Evolutionary conservation across 495 filamentous ascomycete genomes (phyloP), one percentile per base, ranked within the genome.

Genomic region (Neurospora sp.): DNA sequence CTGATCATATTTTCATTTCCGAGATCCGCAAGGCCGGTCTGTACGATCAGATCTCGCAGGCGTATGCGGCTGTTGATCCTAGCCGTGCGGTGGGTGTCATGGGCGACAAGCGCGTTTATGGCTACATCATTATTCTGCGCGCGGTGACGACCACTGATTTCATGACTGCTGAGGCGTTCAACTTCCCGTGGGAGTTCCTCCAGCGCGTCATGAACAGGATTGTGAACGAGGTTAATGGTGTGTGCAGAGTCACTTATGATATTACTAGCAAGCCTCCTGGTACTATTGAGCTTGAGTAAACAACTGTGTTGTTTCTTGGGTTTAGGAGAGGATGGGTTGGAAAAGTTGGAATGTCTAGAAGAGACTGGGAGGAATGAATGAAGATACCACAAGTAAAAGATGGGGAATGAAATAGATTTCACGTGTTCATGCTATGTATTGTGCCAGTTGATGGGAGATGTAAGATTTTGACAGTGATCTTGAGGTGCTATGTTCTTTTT

Each of bases 1-100:
- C 96, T 3, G 96, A 98, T 80, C 81, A 92, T 74, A 93, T 93
- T 78, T 99, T 95, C 84, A 96, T 98, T 77, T 85, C 88, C 71
- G 92, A 92, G 88, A 97, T 99, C 82, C 86, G 83, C 69, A 90
- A 89, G 39, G 94, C 93, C 3, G 96, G 93, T 24, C 79, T 98
- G 2, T 99, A 99, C 79, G 83, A 92, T 66, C 79, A 94, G 77
- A 81, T 82, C 43, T 75, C 73, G 31, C 79, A 80, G 69, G 95
- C 95, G 5, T 97, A 90, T 76, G 96, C 93, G 24, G 96, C 89
- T 19, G 83, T 98, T 36, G 84, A 93, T 54, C 90, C 90, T 4
- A 83, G 79, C 77, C 80, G 75, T 69, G 92, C 91, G 21, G 94
- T 97, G 3, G 91, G 93, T 75, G 92, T 94, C 19, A 90, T 92